Base-by-base conservation (phyloP, 345 rosid genomes). In the Citrus inodora region DNA sequence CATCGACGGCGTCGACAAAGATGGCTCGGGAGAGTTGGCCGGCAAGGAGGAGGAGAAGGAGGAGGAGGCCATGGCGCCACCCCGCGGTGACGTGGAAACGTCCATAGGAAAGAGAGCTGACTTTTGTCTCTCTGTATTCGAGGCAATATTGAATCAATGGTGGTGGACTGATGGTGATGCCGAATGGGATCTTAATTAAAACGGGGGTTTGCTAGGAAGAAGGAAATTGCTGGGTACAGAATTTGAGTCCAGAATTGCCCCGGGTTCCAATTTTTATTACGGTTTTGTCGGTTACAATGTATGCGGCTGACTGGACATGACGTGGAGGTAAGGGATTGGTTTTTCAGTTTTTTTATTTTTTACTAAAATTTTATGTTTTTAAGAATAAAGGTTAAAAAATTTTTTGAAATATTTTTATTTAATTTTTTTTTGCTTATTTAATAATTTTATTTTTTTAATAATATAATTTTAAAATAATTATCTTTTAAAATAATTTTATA, bases 1-100 rank as follows among this genome's bases (percentile, higher is more conserved):
- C 73, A 82, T n/a, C 51, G 74, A 75, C 46, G 79, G 59, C 40
- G 81, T 69, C 67, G 86, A 56, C 13, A 71, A 75, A 9, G 65
- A 32, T 5, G 65, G 22, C 76, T 30, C 66, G 22, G 28, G 76
- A 24, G 84, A 32, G 7, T 14, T 76, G 17, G 80, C 60, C 40
- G 85, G 51, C 51, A 81, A 30, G 13, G 13, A 40, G 46, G 81
- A 30, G 21, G 80, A 76, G 61, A 80, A 30, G 11, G 3, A 40
- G 46, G 81, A 30, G 21, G 80, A 76, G 62, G 81, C 72, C 14
- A 81, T 70, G 5, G 79, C 55, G 74, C 75, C 83, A 61, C 80
- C 81, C 67, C 70, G 73, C 58, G 81, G 80, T 5, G 88, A 75
- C 55, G 79, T 67, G 76, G 85, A 81, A 80, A 19, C 68, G 83